Conservation (phyloP, 2,329 filamentous ascomycete genomes). For the Arthrobotrys sinensis region DNA sequence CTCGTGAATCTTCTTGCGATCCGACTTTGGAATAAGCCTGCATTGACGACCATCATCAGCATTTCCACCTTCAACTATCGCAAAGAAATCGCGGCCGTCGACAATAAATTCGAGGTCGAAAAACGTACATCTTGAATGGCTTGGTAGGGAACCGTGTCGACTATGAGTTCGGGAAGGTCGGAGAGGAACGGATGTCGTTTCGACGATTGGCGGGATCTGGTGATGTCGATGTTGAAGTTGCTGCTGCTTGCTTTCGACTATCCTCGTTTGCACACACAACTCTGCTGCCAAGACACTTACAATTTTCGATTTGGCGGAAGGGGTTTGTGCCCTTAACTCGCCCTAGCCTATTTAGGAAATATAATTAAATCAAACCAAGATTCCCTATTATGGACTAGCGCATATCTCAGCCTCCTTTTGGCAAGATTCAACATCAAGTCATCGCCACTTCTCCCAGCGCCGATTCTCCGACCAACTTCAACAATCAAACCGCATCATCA, state of each 20-base stretch:
- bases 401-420: conserved; percentile 36
- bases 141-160: conserved; percentile 49
- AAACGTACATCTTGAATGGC: conserved; percentile 61
- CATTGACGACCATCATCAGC: conserved; percentile 54
- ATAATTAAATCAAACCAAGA: conserved; percentile 24
- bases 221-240: conserved; percentile 53
- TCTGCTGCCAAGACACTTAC: conserved; percentile 44
- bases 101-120: conserved; percentile 17
- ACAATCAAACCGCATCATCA: conserved; percentile 4
- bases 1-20: conserved; percentile 99
- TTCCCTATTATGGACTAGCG: conserved; percentile 16
- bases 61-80: conserved; percentile 61
- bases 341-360: conserved; percentile 33
- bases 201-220: conserved; percentile 41
- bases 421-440: conserved; percentile 41
- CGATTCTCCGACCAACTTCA: conserved; percentile 13
- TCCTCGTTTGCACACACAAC: conserved; percentile 57
- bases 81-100: conserved; percentile 9
- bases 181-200: conserved; percentile 37
- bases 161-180: conserved; percentile 49
- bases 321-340: conserved; percentile 57
- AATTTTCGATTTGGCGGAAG: conserved; percentile 60
- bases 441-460: conserved; percentile 38
- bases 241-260: conserved; percentile 43
- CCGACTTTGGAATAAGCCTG: conserved; percentile 99